A percentile compares a stretch with the other conserved stretches of the same genome.
Evolutionary conservation across 2,329 filamentous ascomycete genomes (phyloP).

Genomic region (Aspergillus intermedius): DNA sequence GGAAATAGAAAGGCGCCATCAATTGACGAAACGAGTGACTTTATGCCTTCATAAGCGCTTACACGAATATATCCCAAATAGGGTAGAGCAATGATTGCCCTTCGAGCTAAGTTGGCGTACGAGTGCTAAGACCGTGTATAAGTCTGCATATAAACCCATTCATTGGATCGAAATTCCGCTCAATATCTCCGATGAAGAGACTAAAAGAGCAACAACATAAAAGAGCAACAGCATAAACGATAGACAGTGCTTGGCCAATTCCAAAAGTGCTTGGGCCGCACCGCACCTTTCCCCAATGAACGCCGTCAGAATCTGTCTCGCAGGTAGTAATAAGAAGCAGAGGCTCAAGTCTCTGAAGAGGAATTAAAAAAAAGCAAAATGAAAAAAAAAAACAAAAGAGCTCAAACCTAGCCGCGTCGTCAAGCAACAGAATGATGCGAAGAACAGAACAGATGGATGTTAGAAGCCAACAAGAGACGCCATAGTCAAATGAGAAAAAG

Average conservation of each 20-base stretch:
- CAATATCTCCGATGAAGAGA: neutral
- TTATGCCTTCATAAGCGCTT: too few relatives aligned
- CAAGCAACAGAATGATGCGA: slow-evolving; percentile 4
- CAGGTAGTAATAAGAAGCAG: slow-evolving; percentile 4
- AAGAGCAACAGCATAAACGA: neutral
- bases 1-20: neutral
- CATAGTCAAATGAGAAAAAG: slow-evolving; percentile 5
- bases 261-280: slow-evolving; percentile 5
- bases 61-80: too few relatives aligned
- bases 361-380: neutral
- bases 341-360: neutral
- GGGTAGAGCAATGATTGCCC: too few relatives aligned
- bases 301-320: slow-evolving; percentile 8
- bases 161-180: neutral
- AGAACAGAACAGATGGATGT: slow-evolving; percentile 3
- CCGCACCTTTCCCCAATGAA: slow-evolving; percentile 9
- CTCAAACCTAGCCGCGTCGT: slow-evolving; percentile 6
- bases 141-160: neutral
- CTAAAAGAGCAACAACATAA: neutral
- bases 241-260: slow-evolving; percentile 1
- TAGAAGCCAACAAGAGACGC: slow-evolving; percentile 1
- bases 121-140: too few relatives aligned
- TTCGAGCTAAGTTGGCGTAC: too few relatives aligned
- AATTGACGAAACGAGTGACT: too few relatives aligned
- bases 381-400: slow-evolving; percentile 5